Percentiles rank a stretch among this genome's conserved stretches.
Conservation (phyloP, 2,329 filamentous ascomycete genomes). For the Botrytis galanthina region DNA sequence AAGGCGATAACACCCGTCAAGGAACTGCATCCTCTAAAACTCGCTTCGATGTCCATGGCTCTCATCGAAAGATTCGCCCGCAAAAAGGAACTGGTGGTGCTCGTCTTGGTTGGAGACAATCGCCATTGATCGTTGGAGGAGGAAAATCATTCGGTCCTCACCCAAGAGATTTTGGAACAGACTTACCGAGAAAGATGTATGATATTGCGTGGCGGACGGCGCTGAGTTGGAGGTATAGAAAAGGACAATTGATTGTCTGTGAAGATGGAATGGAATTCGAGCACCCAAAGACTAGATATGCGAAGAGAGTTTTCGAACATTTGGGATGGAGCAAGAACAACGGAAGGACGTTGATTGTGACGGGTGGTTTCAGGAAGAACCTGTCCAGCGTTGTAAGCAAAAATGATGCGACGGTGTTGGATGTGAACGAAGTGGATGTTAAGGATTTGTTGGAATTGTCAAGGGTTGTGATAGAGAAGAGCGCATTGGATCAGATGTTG, state of each 20-base stretch:
- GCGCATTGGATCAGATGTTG: conserved; percentile 74
- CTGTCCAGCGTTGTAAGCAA: conserved; percentile 64
- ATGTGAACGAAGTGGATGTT: conserved; percentile 81
- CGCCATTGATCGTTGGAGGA: conserved; percentile 78
- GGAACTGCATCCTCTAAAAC: conserved; percentile 84
- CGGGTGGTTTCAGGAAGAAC: conserved; percentile 56
- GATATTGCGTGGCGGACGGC: conserved; percentile 94
- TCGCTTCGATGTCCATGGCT: conserved; percentile 79
- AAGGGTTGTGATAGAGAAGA: conserved; percentile 81
- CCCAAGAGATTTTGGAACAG: conserved; percentile 84
- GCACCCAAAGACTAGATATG: conserved; percentile 52
- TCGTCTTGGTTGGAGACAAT: conserved; percentile 77
- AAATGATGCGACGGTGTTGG: conserved; percentile 66
- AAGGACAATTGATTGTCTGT: conserved; percentile 83
- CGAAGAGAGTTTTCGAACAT: conserved; percentile 64
- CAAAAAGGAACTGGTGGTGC: conserved; percentile 86
- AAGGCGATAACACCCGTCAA: conserved; percentile 83
- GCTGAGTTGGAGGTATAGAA: conserved; percentile 83
- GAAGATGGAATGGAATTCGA: conserved; percentile 71
- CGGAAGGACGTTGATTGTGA: conserved; percentile 75
- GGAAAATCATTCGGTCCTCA: conserved; percentile 89
- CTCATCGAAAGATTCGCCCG: conserved; percentile 73
- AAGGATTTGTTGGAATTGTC: conserved; percentile 88
- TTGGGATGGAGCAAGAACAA: conserved; percentile 63
- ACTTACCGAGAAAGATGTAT: conserved; percentile 84